Percentiles rank a stretch among this genome's conserved stretches.
phyloP scores from a whole-genome alignment of 176 grass and related monocot genomes.

The Avena eriantha region DNA sequence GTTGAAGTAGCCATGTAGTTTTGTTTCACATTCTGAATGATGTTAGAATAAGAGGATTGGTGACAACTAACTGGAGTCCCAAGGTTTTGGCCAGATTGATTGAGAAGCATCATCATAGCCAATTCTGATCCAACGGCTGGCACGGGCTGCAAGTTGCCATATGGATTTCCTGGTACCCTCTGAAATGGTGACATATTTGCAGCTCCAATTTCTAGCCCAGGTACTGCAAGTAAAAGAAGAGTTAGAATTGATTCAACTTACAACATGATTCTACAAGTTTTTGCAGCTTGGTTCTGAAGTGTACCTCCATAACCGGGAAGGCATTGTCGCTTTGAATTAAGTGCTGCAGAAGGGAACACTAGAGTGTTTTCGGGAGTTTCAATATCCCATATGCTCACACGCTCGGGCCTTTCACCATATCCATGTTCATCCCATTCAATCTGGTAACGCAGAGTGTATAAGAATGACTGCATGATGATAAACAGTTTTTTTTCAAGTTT shows the following conservation, averaged over 20 bases:
- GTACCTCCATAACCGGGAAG: conserved; percentile 63
- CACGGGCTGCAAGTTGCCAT: conserved; percentile 55
- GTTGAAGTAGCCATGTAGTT: conserved; percentile 47
- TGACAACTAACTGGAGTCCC: conserved; percentile 54
- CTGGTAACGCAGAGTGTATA: conserved; percentile 40
- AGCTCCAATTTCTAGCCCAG: conserved; percentile 56
- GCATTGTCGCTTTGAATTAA: conserved; percentile 82
- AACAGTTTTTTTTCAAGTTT: background rate
- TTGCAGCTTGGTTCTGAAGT: background rate
- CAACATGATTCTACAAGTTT: conserved; percentile 11
- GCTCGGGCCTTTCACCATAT: conserved; percentile 86
- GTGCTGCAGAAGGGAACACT: conserved; percentile 63
- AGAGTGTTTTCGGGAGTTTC: conserved; percentile 85
- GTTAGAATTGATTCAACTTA: conserved; percentile 18
- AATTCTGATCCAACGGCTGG: conserved; percentile 57
- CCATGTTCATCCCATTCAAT: conserved; percentile 98
- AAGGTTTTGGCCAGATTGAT: conserved; percentile 51
- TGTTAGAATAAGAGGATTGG: conserved; percentile 72
- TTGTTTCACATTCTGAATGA: conserved; percentile 73
- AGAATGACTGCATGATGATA: background rate
- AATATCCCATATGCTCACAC: conserved; percentile 91
- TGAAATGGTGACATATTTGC: conserved; percentile 56
- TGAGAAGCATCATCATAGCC: conserved; percentile 69
- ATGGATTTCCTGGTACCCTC: conserved; percentile 47
- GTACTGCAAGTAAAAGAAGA: conserved; percentile 40